These are phyloP conservation scores for Rosa multiflora DNA, from an alignment of 306 rosid species.

Conservation along the genomic window DNA sequence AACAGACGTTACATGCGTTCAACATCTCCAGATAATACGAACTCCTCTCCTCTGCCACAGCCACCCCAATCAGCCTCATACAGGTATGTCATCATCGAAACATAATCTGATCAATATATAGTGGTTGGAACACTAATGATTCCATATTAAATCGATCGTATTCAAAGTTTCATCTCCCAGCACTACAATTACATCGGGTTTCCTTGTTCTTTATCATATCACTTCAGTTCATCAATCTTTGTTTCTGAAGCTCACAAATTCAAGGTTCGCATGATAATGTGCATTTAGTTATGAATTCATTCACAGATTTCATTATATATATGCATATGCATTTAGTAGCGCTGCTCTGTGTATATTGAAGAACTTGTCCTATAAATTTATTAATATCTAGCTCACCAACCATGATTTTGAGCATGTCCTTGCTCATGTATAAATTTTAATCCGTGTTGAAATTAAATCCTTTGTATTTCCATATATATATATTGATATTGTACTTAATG, in stretches of 20 bases:
- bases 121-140: neutral
- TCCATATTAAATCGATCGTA: neutral
- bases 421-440: neutral
- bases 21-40: slow-evolving; percentile 25
- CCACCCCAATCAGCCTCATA: neutral
- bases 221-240: neutral
- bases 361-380: neutral
- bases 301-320: neutral
- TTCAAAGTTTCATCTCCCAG: neutral
- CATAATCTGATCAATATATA: neutral
- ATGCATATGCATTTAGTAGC: neutral
- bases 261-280: neutral
- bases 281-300: neutral
- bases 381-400: neutral
- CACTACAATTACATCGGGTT: slow-evolving; percentile 1
- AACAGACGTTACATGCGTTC: slow-evolving; percentile 30
- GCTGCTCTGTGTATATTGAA: neutral
- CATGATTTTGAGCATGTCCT: neutral
- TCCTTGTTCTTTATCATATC: neutral
- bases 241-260: neutral
- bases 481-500: neutral
- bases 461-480: neutral
- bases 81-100: neutral
- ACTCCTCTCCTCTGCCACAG: slow-evolving; percentile 12
- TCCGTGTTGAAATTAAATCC: neutral